A percentile compares a stretch with the other conserved stretches of the same genome.
Evolutionary conservation across 371 early-diverging fungal species (phyloP).

Genomic region (Rhizopus arrhizus): DNA sequence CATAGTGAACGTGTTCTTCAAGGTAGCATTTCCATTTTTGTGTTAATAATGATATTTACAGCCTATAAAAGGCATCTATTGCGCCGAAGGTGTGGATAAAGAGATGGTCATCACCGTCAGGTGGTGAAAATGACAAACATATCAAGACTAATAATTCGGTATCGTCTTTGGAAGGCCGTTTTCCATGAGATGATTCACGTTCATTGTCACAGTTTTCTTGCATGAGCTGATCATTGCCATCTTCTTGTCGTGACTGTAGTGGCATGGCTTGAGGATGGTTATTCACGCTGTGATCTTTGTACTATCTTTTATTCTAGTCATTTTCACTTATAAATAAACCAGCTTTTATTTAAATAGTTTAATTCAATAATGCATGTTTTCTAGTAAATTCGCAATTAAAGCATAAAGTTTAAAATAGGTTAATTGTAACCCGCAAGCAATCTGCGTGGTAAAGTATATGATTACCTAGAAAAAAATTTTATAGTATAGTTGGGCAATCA

Average conservation of each 20-base stretch:
- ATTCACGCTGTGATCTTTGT: slow-evolving; percentile 14
- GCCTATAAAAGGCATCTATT: slow-evolving; percentile 9
- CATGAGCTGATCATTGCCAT: slow-evolving; percentile 11
- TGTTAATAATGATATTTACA: slow-evolving; percentile 7
- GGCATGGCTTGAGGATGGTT: slow-evolving; percentile 15
- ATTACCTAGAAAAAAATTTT: too few species aligned
- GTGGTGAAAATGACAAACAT: slow-evolving; percentile 11
- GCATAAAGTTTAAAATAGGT: too few species aligned
- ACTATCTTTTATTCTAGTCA: too few species aligned
- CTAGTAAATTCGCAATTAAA: too few species aligned
- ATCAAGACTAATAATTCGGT: slow-evolving; percentile 9
- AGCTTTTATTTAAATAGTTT: too few species aligned
- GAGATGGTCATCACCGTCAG: slow-evolving; percentile 12
- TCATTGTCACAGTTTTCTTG: slow-evolving; percentile 14
- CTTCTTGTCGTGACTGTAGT: slow-evolving; percentile 10
- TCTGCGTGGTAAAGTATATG: too few species aligned
- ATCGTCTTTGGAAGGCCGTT: slow-evolving; percentile 15
- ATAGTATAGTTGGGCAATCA: too few species aligned
- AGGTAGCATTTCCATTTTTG: slow-evolving; percentile 22
- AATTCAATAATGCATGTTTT: too few species aligned
- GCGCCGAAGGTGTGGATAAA: slow-evolving; percentile 6
- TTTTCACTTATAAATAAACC: too few species aligned
- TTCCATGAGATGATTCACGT: slow-evolving; percentile 14
- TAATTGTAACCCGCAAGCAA: too few species aligned
- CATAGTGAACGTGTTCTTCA: slow-evolving; percentile 18